phyloP scores from a whole-genome alignment of 257 asterid species.

The Jacaranda mimosifolia region DNA sequence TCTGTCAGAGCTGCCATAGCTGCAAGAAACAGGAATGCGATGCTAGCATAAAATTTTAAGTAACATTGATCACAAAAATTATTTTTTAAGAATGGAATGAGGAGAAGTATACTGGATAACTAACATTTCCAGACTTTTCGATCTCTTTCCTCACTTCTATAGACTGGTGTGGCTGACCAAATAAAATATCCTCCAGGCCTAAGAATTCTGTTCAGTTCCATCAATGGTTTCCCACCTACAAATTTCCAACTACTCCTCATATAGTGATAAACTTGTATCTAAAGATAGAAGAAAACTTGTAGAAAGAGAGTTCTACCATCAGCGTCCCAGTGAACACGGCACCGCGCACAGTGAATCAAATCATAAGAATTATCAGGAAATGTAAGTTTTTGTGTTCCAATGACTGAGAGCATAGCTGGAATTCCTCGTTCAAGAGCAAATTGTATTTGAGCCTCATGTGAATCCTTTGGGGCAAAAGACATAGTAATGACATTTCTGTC shows the following conservation, averaged over 20 bases:
- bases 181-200: slow-evolving; percentile 85
- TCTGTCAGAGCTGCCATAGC: slow-evolving; percentile 75
- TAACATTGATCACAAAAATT: not conserved
- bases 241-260: slow-evolving; percentile 12
- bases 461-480: slow-evolving; percentile 92
- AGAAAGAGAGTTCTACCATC: slow-evolving; percentile 50
- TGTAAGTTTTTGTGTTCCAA: slow-evolving; percentile 71
- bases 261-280: not conserved
- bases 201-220: slow-evolving; percentile 79
- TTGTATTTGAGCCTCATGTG: slow-evolving; percentile 87
- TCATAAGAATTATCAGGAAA: slow-evolving; percentile 72
- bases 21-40: slow-evolving; percentile 37
- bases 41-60: not conserved
- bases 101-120: not conserved
- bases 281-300: slow-evolving; percentile 13
- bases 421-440: slow-evolving; percentile 89
- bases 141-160: slow-evolving; percentile 63
- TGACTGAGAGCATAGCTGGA: slow-evolving; percentile 75
- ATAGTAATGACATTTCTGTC: slow-evolving; percentile 70
- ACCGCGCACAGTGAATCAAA: slow-evolving; percentile 82
- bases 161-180: slow-evolving; percentile 90
- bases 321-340: slow-evolving; percentile 86
- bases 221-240: slow-evolving; percentile 74
- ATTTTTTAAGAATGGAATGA: slow-evolving; percentile 7
- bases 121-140: slow-evolving; percentile 69